Percentiles rank a stretch among this genome's conserved stretches.
These are phyloP conservation scores for Pharus latifolius DNA, from an alignment of 176 grass and related monocot genomes.

Conservation along the genomic window DNA sequence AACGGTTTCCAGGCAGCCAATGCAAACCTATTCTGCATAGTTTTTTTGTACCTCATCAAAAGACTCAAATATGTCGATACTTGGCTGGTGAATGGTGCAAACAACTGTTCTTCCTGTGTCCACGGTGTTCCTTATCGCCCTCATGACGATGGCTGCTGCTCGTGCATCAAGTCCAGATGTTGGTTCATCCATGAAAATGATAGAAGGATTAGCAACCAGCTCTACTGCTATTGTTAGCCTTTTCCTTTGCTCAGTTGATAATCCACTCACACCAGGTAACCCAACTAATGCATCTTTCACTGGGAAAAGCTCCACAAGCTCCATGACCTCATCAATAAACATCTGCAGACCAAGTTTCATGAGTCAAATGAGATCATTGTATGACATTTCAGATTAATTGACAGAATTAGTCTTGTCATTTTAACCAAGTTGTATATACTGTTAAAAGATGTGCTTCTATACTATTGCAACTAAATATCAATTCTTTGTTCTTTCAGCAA, in stretches of 20 bases:
- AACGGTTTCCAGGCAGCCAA: neutral
- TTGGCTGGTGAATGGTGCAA: constrained; percentile 80
- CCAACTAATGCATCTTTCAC: constrained; percentile 68
- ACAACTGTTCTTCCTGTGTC: constrained; percentile 71
- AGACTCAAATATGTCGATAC: constrained; percentile 83
- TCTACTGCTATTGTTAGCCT: constrained; percentile 85
- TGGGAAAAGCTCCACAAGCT: constrained; percentile 64
- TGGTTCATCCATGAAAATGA: constrained; percentile 93
- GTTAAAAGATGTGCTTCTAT: neutral
- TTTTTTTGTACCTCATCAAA: constrained; percentile 71
- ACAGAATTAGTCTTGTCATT: neutral
- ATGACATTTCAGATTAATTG: neutral
- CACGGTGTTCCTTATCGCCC: constrained; percentile 73
- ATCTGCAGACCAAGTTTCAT: constrained; percentile 31
- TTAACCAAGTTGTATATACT: neutral
- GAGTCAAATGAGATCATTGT: neutral
- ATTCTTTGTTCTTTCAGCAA: neutral
- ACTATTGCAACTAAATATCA: neutral
- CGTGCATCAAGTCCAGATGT: constrained; percentile 81
- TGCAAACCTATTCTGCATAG: neutral
- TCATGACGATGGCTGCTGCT: constrained; percentile 87
- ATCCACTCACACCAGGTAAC: constrained; percentile 55
- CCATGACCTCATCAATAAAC: constrained; percentile 85
- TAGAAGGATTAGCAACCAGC: constrained; percentile 75
- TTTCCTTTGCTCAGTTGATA: constrained; percentile 84